Evolutionary conservation across 2,329 filamentous ascomycete species (phyloP).

Genomic region (Fusarium piperis): DNA sequence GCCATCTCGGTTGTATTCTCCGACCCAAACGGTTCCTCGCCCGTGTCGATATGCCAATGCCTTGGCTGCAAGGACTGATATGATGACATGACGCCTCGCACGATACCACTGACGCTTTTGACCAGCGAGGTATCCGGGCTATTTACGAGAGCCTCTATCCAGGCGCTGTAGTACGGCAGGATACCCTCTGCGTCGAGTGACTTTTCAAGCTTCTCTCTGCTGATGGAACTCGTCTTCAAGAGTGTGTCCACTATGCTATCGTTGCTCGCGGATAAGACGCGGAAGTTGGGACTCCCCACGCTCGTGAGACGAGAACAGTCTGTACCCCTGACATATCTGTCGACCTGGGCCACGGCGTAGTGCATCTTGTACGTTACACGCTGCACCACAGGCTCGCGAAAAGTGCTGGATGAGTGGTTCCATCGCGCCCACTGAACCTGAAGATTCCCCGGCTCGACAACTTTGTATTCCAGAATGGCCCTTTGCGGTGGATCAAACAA

Average conservation of each 20-base stretch:
- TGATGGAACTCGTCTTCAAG: not conserved
- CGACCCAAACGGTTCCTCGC: not conserved
- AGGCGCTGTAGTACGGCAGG: not conserved
- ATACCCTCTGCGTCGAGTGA: not conserved
- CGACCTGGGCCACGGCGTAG: slow-evolving; percentile 3
- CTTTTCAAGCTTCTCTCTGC: not conserved
- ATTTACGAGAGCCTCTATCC: not conserved
- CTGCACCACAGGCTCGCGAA: not conserved
- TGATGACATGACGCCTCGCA: not conserved
- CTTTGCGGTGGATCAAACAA: not conserved
- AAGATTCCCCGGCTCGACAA: not conserved
- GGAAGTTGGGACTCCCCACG: not conserved
- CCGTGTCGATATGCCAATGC: not conserved
- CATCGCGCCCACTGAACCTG: not conserved
- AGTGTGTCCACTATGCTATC: not conserved
- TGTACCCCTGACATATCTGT: not conserved
- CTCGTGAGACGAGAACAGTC: not conserved
- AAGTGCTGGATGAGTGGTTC: not conserved
- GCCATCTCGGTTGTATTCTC: not conserved
- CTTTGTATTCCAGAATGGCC: not conserved
- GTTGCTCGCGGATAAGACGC: not conserved
- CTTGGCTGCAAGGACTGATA: not conserved
- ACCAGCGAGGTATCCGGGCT: not conserved
- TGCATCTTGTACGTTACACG: slow-evolving; percentile 2
- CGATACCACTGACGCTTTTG: not conserved